These are phyloP conservation scores for Cryoendolithus antarcticus DNA, from an alignment of 2,329 filamentous ascomycete species.

Conservation along the genomic window DNA sequence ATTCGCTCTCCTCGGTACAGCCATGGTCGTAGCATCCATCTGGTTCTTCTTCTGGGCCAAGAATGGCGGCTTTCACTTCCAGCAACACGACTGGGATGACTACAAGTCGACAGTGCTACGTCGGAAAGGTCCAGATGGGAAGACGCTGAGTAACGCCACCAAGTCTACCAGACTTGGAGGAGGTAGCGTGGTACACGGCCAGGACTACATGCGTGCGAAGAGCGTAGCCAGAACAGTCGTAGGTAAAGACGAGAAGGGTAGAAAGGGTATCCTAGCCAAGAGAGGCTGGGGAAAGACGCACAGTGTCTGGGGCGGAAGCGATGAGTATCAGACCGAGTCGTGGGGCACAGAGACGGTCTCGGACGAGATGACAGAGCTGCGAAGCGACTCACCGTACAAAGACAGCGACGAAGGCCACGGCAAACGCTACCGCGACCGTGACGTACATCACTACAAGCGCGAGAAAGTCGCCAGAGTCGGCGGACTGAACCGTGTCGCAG, in stretches of 20 bases:
- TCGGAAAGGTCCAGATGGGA: conserved; percentile 79
- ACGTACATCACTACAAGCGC: conserved; percentile 71
- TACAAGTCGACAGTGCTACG: conserved; percentile 92
- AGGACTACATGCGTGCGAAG: conserved; percentile 35
- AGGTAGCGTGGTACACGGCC: conserved; percentile 60
- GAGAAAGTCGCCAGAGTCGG: conserved; percentile 80
- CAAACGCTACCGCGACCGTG: conserved; percentile 43
- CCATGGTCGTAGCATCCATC: conserved; percentile 61
- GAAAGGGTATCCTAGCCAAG: conserved; percentile 24
- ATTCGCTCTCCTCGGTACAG: conserved; percentile 71
- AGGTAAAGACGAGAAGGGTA: conserved; percentile 34
- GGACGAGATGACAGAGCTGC: conserved; percentile 21
- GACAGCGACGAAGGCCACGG: conserved; percentile 21
- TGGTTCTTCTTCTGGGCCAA: conserved; percentile 99
- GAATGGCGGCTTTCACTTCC: conserved; percentile 86
- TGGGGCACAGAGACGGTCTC: conserved; percentile 17
- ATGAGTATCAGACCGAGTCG: conserved; percentile 28
- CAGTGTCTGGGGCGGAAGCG: conserved; percentile 31
- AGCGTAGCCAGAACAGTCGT: conserved; percentile 25
- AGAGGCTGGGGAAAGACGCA: conserved; percentile 31
- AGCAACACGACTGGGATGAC: conserved; percentile 85
- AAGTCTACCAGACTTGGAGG: conserved; percentile 75
- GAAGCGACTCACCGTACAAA: conserved; percentile 14
- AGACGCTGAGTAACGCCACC: conserved; percentile 70
- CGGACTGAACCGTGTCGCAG: conserved; percentile 71